Evolutionary conservation across 805 yeast species (phyloP).

Genomic region (Candida anglica): DNA sequence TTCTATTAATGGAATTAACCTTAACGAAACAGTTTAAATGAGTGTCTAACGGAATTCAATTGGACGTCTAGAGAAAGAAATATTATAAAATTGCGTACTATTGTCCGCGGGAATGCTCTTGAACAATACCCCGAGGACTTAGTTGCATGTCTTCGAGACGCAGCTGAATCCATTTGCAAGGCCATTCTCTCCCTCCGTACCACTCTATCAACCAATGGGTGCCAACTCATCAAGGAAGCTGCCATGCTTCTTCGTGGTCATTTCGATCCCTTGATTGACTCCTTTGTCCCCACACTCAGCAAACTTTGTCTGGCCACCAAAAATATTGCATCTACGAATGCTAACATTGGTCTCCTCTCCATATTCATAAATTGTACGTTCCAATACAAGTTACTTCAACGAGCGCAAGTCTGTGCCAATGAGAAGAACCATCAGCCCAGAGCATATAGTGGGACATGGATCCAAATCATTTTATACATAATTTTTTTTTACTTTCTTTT

Average conservation of each 20-base stretch:
- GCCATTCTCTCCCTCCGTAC: conserved; percentile 76
- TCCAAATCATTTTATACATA: conserved; percentile 48
- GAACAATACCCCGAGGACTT: conserved; percentile 36
- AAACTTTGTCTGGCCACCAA: conserved; percentile 60
- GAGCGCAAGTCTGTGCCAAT: conserved; percentile 45
- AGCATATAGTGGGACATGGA: conserved; percentile 64
- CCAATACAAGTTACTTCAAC: conserved; percentile 47
- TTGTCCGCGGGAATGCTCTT: conserved; percentile 56
- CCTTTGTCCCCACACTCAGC: conserved; percentile 43
- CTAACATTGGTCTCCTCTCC: conserved; percentile 52
- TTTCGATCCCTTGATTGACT: conserved; percentile 49
- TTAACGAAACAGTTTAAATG: too few relatives aligned
- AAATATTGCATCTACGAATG: conserved; percentile 56
- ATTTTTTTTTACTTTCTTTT: not conserved
- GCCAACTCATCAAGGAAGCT: conserved; percentile 72
- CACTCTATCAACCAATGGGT: conserved; percentile 70
- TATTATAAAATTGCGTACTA: conserved; percentile 52
- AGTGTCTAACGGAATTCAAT: conserved; percentile 70
- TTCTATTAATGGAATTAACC: too few relatives aligned
- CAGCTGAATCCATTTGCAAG: conserved; percentile 57
- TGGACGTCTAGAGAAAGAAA: conserved; percentile 73
- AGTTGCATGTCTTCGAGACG: conserved; percentile 20
- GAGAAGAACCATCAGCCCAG: conserved; percentile 77
- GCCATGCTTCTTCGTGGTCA: conserved; percentile 35
- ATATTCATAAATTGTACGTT: conserved; percentile 53